Base-by-base conservation (phyloP, 2,329 filamentous ascomycete species). In the Pleochaeta shiraiana region DNA sequence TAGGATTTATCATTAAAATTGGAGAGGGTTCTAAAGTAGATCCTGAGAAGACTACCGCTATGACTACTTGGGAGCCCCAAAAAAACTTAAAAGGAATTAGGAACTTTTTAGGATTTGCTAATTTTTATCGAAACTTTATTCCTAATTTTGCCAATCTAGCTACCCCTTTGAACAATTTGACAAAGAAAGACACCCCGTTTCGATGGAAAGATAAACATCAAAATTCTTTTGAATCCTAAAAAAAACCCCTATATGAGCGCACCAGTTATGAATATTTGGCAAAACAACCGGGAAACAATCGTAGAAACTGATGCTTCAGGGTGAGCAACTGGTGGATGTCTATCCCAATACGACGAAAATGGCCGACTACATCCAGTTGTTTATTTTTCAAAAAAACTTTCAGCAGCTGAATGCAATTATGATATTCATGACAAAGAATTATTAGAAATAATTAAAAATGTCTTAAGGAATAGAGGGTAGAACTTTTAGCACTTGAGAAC, bases 71-170 rank as follows among this genome's bases (percentile, higher is more conserved):
- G 45, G 3, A 53, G 21, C 19, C 19, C 11, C 45, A 12, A 5
- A 68, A 68, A 63, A 78, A 53, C 45, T 9, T 53, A n/a, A 21
- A n/a, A 53, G 45, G 24, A 26, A n/a, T 53, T 11, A n/a, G 21
- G 11, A 21, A 11, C 11, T 53, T 53, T 53, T 26, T 53, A 11
- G 45, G 45, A 24, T 3, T 53, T 26, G 19, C 45, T n/a, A n/a
- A n/a, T n/a, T n/a, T n/a, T n/a, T n/a, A n/a, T n/a, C n/a, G n/a
- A n/a, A n/a, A n/a, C n/a, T 53, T 53, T 26, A 53, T 53, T 53
- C 45, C 45, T 24, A 24, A 50, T n/a, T 50, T 50, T 24, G 14
- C 45, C n/a, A 19, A 3, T 24, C n/a, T 50, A 19, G 45, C 45
- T 19, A 7, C 45, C 21, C 45, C 45, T 50, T n/a, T 50, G n/a